Conservation (phyloP, 2,329 filamentous ascomycete genomes). For the Fusarium pininemorale region DNA sequence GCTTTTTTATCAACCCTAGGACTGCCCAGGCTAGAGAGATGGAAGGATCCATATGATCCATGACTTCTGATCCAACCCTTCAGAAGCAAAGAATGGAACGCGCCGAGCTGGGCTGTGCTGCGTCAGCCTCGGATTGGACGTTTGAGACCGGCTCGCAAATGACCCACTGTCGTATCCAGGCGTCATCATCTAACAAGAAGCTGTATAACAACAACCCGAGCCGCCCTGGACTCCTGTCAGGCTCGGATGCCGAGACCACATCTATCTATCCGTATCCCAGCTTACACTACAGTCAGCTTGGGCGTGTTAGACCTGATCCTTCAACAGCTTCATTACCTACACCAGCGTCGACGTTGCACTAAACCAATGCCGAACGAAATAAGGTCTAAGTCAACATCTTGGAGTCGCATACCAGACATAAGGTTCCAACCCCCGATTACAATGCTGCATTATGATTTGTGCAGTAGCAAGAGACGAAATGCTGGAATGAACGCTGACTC, state of each 20-base stretch:
- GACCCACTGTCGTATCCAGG: constrained; percentile 22
- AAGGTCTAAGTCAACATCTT: neutral
- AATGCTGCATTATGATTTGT: constrained; percentile 23
- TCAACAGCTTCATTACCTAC: neutral
- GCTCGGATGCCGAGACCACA: neutral
- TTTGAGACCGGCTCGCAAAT: constrained; percentile 12
- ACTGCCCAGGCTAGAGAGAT: neutral
- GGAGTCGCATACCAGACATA: constrained; percentile 28
- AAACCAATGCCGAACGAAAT: neutral
- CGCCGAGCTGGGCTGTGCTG: constrained; percentile 25
- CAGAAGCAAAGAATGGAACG: constrained; percentile 31
- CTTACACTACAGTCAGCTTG: neutral
- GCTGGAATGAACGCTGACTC: constrained; percentile 33
- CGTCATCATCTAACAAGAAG: constrained; percentile 22
- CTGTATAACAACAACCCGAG: neutral
- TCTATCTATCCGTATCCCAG: neutral
- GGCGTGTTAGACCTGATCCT: neutral
- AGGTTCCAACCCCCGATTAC: constrained; percentile 16
- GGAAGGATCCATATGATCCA: constrained; percentile 8
- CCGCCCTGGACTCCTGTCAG: neutral
- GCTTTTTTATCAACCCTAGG: neutral
- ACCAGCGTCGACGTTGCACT: neutral
- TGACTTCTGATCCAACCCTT: constrained; percentile 28
- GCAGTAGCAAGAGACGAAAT: constrained; percentile 15
- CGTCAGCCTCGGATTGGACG: constrained; percentile 30